A percentile compares a stretch with the other conserved stretches of the same genome.
Evolutionary conservation across 1,139 yeast genomes (phyloP).

Genomic region (Candida sp.): DNA sequence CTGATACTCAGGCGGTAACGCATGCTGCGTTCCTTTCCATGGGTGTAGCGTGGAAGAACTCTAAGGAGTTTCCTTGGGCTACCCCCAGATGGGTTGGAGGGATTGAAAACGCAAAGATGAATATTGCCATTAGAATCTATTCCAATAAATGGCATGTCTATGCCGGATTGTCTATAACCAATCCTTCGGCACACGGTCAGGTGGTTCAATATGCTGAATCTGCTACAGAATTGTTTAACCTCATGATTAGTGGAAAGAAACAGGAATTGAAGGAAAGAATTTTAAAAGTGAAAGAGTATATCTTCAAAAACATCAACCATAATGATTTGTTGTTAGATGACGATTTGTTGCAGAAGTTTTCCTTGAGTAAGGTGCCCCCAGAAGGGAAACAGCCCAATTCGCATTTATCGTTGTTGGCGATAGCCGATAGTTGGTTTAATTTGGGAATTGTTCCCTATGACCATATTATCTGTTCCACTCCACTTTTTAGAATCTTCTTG

Average conservation of each 20-base stretch:
- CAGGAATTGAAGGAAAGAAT: conserved; percentile 59
- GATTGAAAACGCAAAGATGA: conserved; percentile 91
- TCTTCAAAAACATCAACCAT: conserved; percentile 62
- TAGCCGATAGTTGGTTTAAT: conserved; percentile 91
- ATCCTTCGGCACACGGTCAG: conserved; percentile 92
- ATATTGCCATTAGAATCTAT: conserved; percentile 84
- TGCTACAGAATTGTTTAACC: conserved; percentile 74
- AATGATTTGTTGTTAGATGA: conserved; percentile 74
- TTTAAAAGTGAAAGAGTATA: conserved; percentile 63
- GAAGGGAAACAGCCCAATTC: conserved; percentile 77
- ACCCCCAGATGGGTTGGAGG: conserved; percentile 89
- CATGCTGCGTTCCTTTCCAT: conserved; percentile 96
- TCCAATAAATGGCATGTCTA: conserved; percentile 98
- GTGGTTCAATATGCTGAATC: conserved; percentile 86
- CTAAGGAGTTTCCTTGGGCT: conserved; percentile 90
- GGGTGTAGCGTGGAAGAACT: conserved; percentile 95
- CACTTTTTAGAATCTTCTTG: conserved; percentile 81
- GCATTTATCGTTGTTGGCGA: conserved; percentile 81
- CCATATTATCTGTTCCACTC: conserved; percentile 96
- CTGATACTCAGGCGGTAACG: conserved; percentile 98
- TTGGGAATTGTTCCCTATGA: conserved; percentile 89
- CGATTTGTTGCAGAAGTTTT: conserved; percentile 71
- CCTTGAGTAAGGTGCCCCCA: conserved; percentile 74
- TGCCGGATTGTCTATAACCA: conserved; percentile 95
- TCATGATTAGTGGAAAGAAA: conserved; percentile 71